Evolutionary conservation across 192 early-diverging fungal species (phyloP), one percentile per base, ranked within the genome.

Genomic region (Coemansia sp.): DNA sequence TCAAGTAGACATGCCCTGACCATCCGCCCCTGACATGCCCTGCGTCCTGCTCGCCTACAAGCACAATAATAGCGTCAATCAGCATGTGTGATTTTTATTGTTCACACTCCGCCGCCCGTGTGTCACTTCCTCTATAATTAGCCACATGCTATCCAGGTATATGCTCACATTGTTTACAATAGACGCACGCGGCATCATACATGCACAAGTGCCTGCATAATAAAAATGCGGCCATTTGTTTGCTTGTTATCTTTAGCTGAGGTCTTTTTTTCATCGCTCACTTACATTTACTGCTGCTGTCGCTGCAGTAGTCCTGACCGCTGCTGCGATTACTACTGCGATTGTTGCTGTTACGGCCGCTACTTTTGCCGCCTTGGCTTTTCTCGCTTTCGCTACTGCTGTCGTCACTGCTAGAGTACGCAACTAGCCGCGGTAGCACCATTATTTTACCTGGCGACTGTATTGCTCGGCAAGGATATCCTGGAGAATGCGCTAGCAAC

Each of bases 21-120:
- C 78, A 81, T 36, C 78, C 78, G 55, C 78, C 78, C 20, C 35
- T 39, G 34, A 76, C 78, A 38, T 81, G 78, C 7, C 78, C 78
- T 56, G 38, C 45, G 42, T 68, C 66, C 14, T 55, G 38, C 50
- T 26, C 37, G n/a, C 52, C 50, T 55, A 53, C 35, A 18, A 18
- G 16, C 18, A 14, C 47, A 16, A 36, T 64, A 11, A 23, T 41
- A 47, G 41, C 39, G 37, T 18, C 28, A 23, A 18, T 21, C 43
- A 55, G 31, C 52, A n/a, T 28, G 52, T 31, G 52, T 55, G 43
- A 33, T 23, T 42, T 28, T 45, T 34, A 36, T 34, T 38, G 23
- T 26, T 26, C 23, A 20, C 43, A 47, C 6, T 21, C 37, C 37
- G 37, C 37, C 37, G 37, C 37, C 37, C 9, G 8, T n/a, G 43